Percentiles rank a stretch among this genome's conserved stretches.
Evolutionary conservation across 2,329 filamentous ascomycete genomes (phyloP).

Genomic region (Dactylellina leptospora): DNA sequence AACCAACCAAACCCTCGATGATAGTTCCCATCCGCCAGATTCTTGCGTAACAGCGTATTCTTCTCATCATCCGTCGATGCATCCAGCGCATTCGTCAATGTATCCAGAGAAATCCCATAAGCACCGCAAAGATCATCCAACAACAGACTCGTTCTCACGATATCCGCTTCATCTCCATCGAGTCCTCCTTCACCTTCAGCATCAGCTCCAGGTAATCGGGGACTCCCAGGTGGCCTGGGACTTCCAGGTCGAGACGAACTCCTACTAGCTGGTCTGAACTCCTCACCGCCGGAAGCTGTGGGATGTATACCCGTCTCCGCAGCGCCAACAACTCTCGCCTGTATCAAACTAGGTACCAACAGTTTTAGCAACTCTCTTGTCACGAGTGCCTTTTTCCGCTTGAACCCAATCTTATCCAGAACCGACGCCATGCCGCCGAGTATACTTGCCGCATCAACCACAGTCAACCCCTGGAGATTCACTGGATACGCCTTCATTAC

Average conservation of each 20-base stretch:
- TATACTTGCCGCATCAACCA: conserved; percentile 79
- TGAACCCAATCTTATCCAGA: conserved; percentile 78
- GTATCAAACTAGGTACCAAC: conserved; percentile 82
- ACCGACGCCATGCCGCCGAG: conserved; percentile 87
- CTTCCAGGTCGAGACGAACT: conserved; percentile 61
- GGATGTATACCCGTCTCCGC: conserved; percentile 97
- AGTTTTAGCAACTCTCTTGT: conserved; percentile 84
- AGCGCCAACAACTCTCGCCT: conserved; percentile 89
- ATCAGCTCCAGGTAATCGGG: not conserved
- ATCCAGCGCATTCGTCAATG: conserved; percentile 19
- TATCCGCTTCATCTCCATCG: conserved; percentile 71
- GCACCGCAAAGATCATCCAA: conserved; percentile 70
- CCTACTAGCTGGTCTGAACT: conserved; percentile 74
- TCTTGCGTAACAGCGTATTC: conserved; percentile 63
- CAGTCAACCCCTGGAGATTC: conserved; percentile 72
- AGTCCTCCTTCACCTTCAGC: conserved; percentile 66
- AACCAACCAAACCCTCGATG: conserved; percentile 73
- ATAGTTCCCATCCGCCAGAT: conserved; percentile 57
- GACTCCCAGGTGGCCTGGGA: conserved; percentile 59
- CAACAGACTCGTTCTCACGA: conserved; percentile 70
- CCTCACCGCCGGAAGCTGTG: conserved; percentile 69
- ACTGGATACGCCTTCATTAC: conserved; percentile 61
- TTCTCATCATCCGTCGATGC: conserved; percentile 59
- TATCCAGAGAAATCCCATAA: conserved; percentile 68
- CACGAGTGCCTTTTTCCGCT: conserved; percentile 90